A percentile compares a stretch with the other conserved stretches of the same genome.
Evolutionary conservation across 2,329 filamentous ascomycete species (phyloP).

Genomic region (Cladosporium oxysporum): DNA sequence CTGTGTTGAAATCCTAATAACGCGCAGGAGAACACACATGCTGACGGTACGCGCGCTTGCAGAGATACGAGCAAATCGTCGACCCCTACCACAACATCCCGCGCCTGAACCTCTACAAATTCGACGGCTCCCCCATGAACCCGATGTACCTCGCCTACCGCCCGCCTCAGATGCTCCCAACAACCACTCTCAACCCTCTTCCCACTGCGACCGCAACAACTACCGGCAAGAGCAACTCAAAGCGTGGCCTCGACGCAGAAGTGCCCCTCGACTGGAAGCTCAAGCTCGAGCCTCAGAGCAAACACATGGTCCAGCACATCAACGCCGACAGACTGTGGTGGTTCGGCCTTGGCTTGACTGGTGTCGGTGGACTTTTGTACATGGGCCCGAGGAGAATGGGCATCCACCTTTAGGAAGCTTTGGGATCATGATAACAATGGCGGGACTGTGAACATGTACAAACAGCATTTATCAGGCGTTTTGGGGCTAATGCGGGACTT

Average conservation of each 20-base stretch:
- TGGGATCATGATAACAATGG: neutral
- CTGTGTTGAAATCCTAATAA: neutral
- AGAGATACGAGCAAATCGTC: conserved; percentile 50
- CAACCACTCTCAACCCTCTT: conserved; percentile 66
- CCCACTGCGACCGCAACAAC: conserved; percentile 47
- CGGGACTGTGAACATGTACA: conserved; percentile 8
- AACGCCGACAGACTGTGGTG: conserved; percentile 53
- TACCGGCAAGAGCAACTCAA: conserved; percentile 34
- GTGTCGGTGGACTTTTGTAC: conserved; percentile 51
- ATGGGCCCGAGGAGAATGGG: conserved; percentile 43
- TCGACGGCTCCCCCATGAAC: conserved; percentile 65
- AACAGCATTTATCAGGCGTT: conserved; percentile 11
- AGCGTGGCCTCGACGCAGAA: conserved; percentile 34
- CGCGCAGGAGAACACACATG: neutral
- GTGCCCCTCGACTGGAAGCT: conserved; percentile 46
- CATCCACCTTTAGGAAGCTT: conserved; percentile 23
- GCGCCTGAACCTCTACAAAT: conserved; percentile 65
- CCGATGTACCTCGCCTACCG: conserved; percentile 67
- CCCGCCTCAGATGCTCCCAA: conserved; percentile 70
- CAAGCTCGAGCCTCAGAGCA: conserved; percentile 25
- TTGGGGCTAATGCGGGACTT: neutral
- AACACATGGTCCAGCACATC: conserved; percentile 39
- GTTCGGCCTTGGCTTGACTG: conserved; percentile 51
- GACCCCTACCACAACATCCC: conserved; percentile 64
- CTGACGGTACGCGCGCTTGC: neutral